Evolutionary conservation across 306 rosid species (phyloP), one percentile per base, ranked within the genome.

Genomic region (Dalbergia cultrata): DNA sequence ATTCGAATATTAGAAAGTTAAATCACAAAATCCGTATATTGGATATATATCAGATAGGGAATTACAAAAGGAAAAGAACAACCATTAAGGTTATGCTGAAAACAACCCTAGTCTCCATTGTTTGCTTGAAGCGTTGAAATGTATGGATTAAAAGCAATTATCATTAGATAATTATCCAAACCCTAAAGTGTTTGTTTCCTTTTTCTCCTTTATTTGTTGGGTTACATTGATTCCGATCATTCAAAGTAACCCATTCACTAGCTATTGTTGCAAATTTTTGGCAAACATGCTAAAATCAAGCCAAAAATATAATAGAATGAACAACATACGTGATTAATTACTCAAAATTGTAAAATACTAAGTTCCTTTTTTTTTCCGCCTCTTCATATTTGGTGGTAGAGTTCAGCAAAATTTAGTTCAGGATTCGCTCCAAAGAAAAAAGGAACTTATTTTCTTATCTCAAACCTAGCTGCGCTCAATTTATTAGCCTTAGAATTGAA

Each of bases 1-100:
- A 79, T 70, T 31, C 37, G 77, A 70, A 79, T 64, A 75, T 47
- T 35, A 14, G 8, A 79, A 70, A 41, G 82, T 33, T 35, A 63
- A 61, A 41, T 44, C 35, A 60, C 34, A 57, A 41, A 11, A 18
- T 65, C 80, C 82, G 67, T 47, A 65, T 69, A 34, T 13, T 39
- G 66, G 80, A 59, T 71, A 63, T 61, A 47, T 50, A 54, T 33
- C 0, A 56, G 67, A 72, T 54, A 17, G 43, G 72, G 62, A 68
- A 62, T 26, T 62, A 67, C 21, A 72, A 53, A 65, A 49, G 58
- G n/a, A 12, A 72, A 35, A 60, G 67, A 68, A 76, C 43, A 61
- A 52, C 50, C 60, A 64, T 61, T 34, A 54, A 43, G 31, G 31
- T 26, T 1, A 26, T 33, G 34, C 45, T 70, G 50, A 81, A 67